Evolutionary conservation across 2,329 filamentous ascomycete genomes (phyloP).

Genomic region (Aureobasidium sp.): DNA sequence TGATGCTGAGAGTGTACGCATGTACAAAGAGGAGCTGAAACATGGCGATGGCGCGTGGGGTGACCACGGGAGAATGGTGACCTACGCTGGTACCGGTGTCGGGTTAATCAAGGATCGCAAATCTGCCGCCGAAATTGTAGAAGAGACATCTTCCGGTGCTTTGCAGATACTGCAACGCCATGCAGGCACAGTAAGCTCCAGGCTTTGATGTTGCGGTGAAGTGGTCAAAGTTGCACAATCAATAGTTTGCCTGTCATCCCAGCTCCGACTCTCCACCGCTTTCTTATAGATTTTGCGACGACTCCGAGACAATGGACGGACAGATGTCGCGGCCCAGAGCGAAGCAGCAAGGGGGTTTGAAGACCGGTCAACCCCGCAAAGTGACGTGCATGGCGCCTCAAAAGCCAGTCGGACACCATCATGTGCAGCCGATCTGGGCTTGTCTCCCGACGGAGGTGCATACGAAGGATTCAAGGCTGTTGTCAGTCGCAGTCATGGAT

Average conservation of each 20-base stretch:
- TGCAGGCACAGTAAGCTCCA: not conserved
- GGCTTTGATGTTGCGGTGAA: not conserved
- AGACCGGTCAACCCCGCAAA: slow-evolving; percentile 1
- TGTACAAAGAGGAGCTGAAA: slow-evolving; percentile 40
- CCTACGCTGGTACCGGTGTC: slow-evolving; percentile 55
- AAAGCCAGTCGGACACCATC: not conserved
- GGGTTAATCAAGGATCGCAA: slow-evolving; percentile 48
- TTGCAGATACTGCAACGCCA: not conserved
- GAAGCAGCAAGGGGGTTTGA: not conserved
- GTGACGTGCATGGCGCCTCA: slow-evolving; percentile 8
- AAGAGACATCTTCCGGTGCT: slow-evolving; percentile 24
- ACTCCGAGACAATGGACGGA: not conserved
- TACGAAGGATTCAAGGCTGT: slow-evolving; percentile 6
- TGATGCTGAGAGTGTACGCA: slow-evolving; percentile 35
- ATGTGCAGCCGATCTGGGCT: not conserved
- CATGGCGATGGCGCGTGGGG: slow-evolving; percentile 41
- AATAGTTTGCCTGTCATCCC: not conserved
- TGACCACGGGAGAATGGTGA: slow-evolving; percentile 46
- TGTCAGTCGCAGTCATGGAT: not conserved
- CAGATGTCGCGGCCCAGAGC: not conserved
- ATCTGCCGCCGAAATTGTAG: slow-evolving; percentile 47
- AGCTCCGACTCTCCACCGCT: not conserved
- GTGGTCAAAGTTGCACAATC: no score
- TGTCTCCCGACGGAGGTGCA: not conserved
- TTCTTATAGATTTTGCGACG: no score